phyloP scores from a whole-genome alignment of 1,139 yeast genomes.

The Pichia sp. region DNA sequence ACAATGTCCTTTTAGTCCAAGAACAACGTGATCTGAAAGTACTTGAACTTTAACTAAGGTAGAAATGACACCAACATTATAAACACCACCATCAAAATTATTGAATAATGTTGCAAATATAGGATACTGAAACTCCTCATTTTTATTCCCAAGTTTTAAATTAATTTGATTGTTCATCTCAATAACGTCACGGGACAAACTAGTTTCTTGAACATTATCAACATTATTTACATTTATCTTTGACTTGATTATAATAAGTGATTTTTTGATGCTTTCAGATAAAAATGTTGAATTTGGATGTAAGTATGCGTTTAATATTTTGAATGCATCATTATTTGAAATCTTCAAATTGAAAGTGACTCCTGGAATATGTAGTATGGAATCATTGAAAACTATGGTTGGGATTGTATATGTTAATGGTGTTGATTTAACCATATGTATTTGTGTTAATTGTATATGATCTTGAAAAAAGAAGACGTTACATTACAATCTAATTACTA shows the following conservation, averaged over 20 bases:
- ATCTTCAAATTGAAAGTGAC: conserved; percentile 5
- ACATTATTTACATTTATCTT: background rate
- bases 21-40: background rate
- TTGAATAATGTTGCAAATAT: background rate
- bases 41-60: background rate
- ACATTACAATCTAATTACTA: too few relatives aligned
- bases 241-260: background rate
- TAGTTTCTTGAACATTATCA: background rate
- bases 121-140: background rate
- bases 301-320: background rate
- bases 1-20: conserved; percentile 5
- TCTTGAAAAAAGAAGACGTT: background rate
- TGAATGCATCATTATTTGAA: conserved; percentile 1
- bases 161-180: background rate
- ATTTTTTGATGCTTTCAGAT: background rate
- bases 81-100: background rate
- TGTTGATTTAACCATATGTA: background rate
- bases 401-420: background rate
- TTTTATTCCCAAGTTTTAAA: background rate
- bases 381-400: background rate
- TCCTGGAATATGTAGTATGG: conserved; percentile 5
- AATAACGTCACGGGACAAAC: background rate
- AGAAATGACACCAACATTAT: background rate
- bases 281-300: background rate
- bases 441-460: background rate